These are phyloP conservation scores for Yamadazyma taylorii DNA, from an alignment of 1,139 yeast species.

Conservation along the genomic window DNA sequence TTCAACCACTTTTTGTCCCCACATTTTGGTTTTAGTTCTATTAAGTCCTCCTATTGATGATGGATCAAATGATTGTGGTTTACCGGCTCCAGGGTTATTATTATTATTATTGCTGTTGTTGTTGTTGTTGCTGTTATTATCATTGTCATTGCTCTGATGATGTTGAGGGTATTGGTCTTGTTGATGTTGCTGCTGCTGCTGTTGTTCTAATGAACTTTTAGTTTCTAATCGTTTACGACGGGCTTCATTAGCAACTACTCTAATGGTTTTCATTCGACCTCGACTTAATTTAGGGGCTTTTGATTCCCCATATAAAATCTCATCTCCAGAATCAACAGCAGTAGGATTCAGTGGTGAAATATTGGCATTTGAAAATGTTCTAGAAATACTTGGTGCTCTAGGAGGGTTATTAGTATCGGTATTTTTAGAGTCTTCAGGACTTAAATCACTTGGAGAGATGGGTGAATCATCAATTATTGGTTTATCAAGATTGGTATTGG, in stretches of 20 bases:
- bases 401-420: constrained; percentile 11
- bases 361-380: constrained; percentile 51
- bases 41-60: constrained; percentile 42
- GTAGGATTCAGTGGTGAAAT: constrained; percentile 37
- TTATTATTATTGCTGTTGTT: too few species aligned
- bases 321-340: constrained; percentile 30
- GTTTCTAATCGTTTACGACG: constrained; percentile 49
- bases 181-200: too few species aligned
- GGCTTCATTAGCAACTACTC: constrained; percentile 93
- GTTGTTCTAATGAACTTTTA: too few species aligned
- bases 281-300: constrained; percentile 31
- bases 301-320: constrained; percentile 33
- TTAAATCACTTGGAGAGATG: constrained; percentile 42
- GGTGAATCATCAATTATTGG: constrained; percentile 87
- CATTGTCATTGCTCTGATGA: too few species aligned
- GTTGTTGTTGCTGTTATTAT: too few species aligned
- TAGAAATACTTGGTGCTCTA: constrained; percentile 40
- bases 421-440: constrained; percentile 5
- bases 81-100: too few species aligned
- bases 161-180: too few species aligned
- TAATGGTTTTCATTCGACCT: constrained; percentile 71
- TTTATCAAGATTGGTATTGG: constrained; percentile 87
- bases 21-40: constrained; percentile 87
- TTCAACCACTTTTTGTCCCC: constrained; percentile 95
- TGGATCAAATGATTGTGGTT: constrained; percentile 1